Conservation (phyloP, 345 rosid genomes). For the Citrus hindsii region DNA sequence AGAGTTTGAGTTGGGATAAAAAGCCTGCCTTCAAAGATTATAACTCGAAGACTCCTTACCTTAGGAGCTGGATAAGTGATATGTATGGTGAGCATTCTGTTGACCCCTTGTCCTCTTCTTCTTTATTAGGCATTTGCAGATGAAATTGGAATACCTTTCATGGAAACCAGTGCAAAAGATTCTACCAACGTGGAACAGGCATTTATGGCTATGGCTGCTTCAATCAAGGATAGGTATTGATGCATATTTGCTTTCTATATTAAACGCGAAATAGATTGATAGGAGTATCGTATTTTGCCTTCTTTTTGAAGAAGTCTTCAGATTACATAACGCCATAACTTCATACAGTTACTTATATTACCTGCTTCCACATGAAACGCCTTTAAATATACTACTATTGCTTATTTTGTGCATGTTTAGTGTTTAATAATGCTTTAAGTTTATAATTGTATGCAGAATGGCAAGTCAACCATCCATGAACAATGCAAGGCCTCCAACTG, state of each 20-base stretch:
- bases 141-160: conserved; percentile 69
- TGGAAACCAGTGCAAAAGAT: conserved; percentile 87
- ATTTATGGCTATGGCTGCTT: conserved; percentile 79
- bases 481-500: conserved; percentile 63
- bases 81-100: neutral
- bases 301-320: neutral
- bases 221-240: conserved; percentile 62
- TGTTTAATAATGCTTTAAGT: neutral
- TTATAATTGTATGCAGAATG: conserved; percentile 43
- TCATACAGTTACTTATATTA: neutral
- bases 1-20: too few relatives aligned
- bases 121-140: conserved; percentile 61
- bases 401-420: neutral
- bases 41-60: too few relatives aligned
- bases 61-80: too few relatives aligned
- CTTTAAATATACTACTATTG: neutral
- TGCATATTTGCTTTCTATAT: neutral
- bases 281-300: neutral
- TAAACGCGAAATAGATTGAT: neutral
- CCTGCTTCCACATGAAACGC: neutral
- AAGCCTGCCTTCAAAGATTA: too few relatives aligned
- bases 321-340: neutral
- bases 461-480: conserved; percentile 72
- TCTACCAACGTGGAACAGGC: conserved; percentile 70
- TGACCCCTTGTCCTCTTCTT: neutral